Base-by-base conservation (phyloP, 2,329 filamentous ascomycete genomes). In the Arthrobotrys sinensis region DNA sequence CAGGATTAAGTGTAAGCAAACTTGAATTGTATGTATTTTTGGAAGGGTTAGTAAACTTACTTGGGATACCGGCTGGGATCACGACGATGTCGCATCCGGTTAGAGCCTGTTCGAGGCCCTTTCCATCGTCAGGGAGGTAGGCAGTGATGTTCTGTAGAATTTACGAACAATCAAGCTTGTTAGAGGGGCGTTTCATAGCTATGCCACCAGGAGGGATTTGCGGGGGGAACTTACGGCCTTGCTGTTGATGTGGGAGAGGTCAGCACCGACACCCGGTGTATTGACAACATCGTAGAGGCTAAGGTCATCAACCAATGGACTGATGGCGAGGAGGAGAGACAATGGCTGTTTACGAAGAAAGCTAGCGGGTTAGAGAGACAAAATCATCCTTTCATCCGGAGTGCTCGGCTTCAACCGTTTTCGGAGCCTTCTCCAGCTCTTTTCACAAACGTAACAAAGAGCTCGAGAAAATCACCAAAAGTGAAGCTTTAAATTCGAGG, bases 281-380 rank as follows among this genome's bases (percentile, higher is more conserved):
- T 98, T 97, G 86, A 98, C 95, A 82, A 99, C 94, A 97, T 99
- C 96, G 89, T 97, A 99, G 83, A 99, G 92, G 79, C 94, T 89
- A 83, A 99, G 93, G 88, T 98, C 93, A 83, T 95, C 92, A 83
- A 99, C 89, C 84, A 93, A 90, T 81, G 94, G 92, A 84, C 89
- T 93, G 82, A 92, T 90, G 90, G 99, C 99, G 85, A 98, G 89
- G 83, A 99, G 92, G 82, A 99, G 93, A 81, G 96, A 99, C 83
- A 99, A 89, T 82, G 96, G 96, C 94, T 98, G 84, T 75, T 78
- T 28, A 28, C 55, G 76, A 11, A 55, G 52, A 72, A 62, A 19
- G 21, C 11, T 45, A 38, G 53, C 66, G 71, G 67, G 67, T 40
- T 28, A 28, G 24, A 28, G 24, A 65, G 34, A n/a, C n/a, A 50